Base-by-base conservation (phyloP, 179 eudicot species). In the Patellifolia procumbens region DNA sequence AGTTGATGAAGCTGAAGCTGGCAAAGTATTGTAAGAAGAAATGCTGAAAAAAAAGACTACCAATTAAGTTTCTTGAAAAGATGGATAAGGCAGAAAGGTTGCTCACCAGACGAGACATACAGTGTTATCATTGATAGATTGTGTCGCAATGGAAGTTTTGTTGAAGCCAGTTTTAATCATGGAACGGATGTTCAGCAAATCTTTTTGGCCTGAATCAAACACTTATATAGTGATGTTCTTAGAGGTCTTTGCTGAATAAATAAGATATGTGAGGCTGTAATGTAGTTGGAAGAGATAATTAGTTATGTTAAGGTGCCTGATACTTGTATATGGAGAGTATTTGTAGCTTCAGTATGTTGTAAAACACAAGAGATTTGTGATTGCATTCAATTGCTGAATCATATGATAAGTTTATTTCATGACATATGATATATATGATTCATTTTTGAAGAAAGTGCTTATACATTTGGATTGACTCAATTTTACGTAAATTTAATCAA, bases 281-380 rank as follows among this genome's bases (percentile, higher is more conserved):
- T 89, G 87, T 95, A 96, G 97, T 78, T 93, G 80, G 97, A 95
- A 77, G 97, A 95, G 88, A 95, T 95, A 97, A 86, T 95, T 68
- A 87, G 91, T 79, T 89, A 91, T 70, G 90, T 86, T 19, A 87
- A 83, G 81, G 81, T 80, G 72, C 97, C 97, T 0, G 83, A 93
- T 17, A 28, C 77, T 55, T 81, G 77, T 73, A 65, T 83, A 24
- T 95, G 97, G 99, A 55, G 72, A 67, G 82, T 83, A 42, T 74
- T 94, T 76, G 86, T 89, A n/a, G 78, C 81, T 79, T 84, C 90
- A 20, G 79, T 87, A 64, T 82, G 87, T 58, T 79, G 74, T 31
- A 80, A 82, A 51, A 34, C 43, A 67, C 81, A 42, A 51, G 76
- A 31, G 56, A 58, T 63, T 55, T 68, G 64, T 65, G 48, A 77